These are phyloP conservation scores for Ascochyta pisi DNA, from an alignment of 2,329 filamentous ascomycete genomes.

Conservation along the genomic window DNA sequence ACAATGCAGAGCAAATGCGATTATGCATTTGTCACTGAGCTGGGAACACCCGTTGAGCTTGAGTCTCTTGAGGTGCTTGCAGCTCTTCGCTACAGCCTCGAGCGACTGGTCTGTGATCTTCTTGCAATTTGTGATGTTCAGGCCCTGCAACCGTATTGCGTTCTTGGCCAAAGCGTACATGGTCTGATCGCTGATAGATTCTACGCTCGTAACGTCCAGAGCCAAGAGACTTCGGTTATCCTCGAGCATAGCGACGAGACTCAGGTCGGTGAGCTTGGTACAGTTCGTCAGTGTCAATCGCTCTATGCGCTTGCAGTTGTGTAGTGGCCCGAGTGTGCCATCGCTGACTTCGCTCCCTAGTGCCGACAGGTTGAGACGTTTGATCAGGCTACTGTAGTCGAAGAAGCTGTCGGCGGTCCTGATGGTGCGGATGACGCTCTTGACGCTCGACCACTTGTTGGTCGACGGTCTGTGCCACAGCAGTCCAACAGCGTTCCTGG, in stretches of 20 bases:
- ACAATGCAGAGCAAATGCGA: conserved; percentile 86
- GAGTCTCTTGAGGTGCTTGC: conserved; percentile 86
- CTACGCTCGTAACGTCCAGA: conserved; percentile 84
- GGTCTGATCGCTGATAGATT: conserved; percentile 80
- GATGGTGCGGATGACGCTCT: conserved; percentile 81
- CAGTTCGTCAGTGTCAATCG: conserved; percentile 92
- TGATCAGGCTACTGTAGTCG: conserved; percentile 87
- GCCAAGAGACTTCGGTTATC: conserved; percentile 84
- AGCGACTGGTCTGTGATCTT: conserved; percentile 87
- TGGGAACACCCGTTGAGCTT: conserved; percentile 95
- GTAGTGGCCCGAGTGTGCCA: conserved; percentile 82
- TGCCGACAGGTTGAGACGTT: conserved; percentile 86
- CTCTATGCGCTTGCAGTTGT: conserved; percentile 88
- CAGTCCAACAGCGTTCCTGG: conserved; percentile 87
- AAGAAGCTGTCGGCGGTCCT: conserved; percentile 79
- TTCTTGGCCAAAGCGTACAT: conserved; percentile 79
- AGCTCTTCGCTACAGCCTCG: conserved; percentile 78
- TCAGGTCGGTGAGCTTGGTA: conserved; percentile 80
- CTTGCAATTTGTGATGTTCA: conserved; percentile 89
- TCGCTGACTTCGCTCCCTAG: conserved; percentile 82
- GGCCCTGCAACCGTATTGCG: conserved; percentile 84
- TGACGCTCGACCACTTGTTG: conserved; percentile 82
- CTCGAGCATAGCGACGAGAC: conserved; percentile 78
- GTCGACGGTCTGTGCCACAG: conserved; percentile 95
- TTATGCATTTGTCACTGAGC: conserved; percentile 79